phyloP scores from a whole-genome alignment of 805 yeast species.

The Starmerella geochares region DNA sequence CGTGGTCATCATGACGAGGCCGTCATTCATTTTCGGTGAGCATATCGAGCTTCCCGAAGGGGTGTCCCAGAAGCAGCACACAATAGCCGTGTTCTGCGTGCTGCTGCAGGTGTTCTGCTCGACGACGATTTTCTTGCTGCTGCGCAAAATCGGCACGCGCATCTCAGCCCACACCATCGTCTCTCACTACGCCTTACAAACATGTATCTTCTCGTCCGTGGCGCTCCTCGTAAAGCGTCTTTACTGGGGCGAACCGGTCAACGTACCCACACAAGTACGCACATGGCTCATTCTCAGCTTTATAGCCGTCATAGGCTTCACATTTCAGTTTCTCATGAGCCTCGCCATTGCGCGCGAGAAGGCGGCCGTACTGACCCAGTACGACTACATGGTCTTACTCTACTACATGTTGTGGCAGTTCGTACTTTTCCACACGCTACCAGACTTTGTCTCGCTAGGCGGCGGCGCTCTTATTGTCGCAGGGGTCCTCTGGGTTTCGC shows the following conservation, averaged over 20 bases:
- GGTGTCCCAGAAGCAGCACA: slow-evolving; percentile 32
- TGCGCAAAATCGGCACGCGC: slow-evolving; percentile 61
- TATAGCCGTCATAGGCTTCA: slow-evolving; percentile 69
- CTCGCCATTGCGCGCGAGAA: slow-evolving; percentile 72
- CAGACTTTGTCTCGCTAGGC: slow-evolving; percentile 53
- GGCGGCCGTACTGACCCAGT: slow-evolving; percentile 65
- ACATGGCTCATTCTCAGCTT: slow-evolving; percentile 49
- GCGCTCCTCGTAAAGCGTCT: slow-evolving; percentile 27
- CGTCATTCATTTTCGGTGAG: slow-evolving; percentile 54
- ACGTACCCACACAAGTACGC: neutral
- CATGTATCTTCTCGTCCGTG: slow-evolving; percentile 45
- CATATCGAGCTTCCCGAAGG: neutral
- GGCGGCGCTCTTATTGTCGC: slow-evolving; percentile 60
- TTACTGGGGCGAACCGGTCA: neutral
- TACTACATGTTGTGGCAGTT: slow-evolving; percentile 71
- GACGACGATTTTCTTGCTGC: slow-evolving; percentile 28
- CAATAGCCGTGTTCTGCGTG: slow-evolving; percentile 49
- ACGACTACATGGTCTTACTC: slow-evolving; percentile 64
- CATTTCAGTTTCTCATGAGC: slow-evolving; percentile 68
- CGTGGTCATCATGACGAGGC: slow-evolving; percentile 71
- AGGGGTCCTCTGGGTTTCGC: slow-evolving; percentile 11
- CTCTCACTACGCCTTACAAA: slow-evolving; percentile 56
- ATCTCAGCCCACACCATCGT: slow-evolving; percentile 76
- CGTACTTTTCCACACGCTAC: slow-evolving; percentile 58
- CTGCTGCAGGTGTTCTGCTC: slow-evolving; percentile 9